phyloP scores from a whole-genome alignment of 768 basidiomycete species.

The Epithele typhae region DNA sequence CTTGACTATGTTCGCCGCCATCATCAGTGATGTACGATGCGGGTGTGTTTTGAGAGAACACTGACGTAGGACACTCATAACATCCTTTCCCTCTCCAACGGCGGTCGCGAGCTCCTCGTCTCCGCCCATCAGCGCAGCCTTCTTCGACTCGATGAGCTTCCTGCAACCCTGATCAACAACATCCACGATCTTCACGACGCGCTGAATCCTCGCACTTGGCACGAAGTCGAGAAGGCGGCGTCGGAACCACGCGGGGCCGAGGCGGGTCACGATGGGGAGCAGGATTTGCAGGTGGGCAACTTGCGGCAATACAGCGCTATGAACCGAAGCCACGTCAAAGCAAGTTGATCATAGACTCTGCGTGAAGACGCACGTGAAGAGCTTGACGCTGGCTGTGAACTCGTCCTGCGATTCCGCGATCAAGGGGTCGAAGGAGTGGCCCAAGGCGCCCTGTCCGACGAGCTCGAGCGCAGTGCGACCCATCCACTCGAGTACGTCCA shows the following conservation, averaged over 20 bases:
- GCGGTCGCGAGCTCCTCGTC: constrained; percentile 23
- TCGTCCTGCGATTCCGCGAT: constrained; percentile 22
- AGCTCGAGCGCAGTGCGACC: constrained; percentile 26
- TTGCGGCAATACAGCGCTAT: background rate
- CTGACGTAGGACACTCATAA: constrained; percentile 47
- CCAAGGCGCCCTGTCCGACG: constrained; percentile 44
- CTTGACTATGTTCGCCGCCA: constrained; percentile 4
- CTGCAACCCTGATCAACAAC: constrained; percentile 38
- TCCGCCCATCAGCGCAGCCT: constrained; percentile 22
- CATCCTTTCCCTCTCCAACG: constrained; percentile 37
- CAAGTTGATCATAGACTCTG: constrained; percentile 38
- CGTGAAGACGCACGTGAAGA: constrained; percentile 25
- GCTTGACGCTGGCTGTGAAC: constrained; percentile 8
- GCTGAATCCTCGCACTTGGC: constrained; percentile 35
- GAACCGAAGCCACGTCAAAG: constrained; percentile 11
- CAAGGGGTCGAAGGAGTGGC: constrained; percentile 33
- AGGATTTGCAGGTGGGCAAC: background rate
- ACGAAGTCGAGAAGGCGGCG: constrained; percentile 38
- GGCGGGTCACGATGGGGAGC: constrained; percentile 33
- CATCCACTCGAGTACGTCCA: constrained; percentile 24
- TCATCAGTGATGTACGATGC: background rate
- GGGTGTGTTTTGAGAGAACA: background rate
- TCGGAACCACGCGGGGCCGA: constrained; percentile 39
- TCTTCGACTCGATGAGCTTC: constrained; percentile 35
- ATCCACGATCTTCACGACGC: constrained; percentile 41